Evolutionary conservation across 768 basidiomycete genomes (phyloP), one percentile per base, ranked within the genome.

Genomic region (Tricholoma matsutake): DNA sequence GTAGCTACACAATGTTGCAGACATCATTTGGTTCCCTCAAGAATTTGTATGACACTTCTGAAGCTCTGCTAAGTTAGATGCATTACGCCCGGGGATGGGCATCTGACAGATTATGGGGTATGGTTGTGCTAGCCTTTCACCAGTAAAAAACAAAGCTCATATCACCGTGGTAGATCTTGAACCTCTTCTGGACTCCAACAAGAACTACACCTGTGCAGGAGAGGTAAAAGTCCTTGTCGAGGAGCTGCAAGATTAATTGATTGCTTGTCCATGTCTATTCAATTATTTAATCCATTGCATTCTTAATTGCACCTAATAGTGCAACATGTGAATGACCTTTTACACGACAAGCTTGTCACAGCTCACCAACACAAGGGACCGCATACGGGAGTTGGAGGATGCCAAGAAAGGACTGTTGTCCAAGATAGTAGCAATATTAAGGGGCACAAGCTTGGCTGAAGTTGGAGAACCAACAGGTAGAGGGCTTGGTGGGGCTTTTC

Each of bases 341-440:
- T 78, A 2, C 72, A 77, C 28, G 74, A 77, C 58, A 79, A 79
- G 60, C 67, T 69, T 73, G 1, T 66, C 70, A 9, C 71, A 75
- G 45, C 64, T 79, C 1, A 74, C 73, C 1, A 73, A 77, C 16
- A 53, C 72, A 1, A 72, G 71, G 54, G 66, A 60, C 6, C 71
- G 72, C 4, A 61, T 78, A 20, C 68, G 65, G 9, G 77, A 78
- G 20, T 67, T 79, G 0, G 78, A 79, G 62, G 61, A 57, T 2
- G 73, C 72, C 55, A 75, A 77, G 56, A 61, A 66, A 0, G 64
- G 62, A 3, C 52, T 62, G 28, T 56, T 73, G 52, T 22, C 64
- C 7, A 58, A 71, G 37, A 56, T 73, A 2, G 54, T 73, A 8
- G 41, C 52, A n/a, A 39, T 58, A 3, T 34, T 61, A 10, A 60